phyloP scores from a whole-genome alignment of 257 asterid genomes.

The Solanum megistacrolobum region DNA sequence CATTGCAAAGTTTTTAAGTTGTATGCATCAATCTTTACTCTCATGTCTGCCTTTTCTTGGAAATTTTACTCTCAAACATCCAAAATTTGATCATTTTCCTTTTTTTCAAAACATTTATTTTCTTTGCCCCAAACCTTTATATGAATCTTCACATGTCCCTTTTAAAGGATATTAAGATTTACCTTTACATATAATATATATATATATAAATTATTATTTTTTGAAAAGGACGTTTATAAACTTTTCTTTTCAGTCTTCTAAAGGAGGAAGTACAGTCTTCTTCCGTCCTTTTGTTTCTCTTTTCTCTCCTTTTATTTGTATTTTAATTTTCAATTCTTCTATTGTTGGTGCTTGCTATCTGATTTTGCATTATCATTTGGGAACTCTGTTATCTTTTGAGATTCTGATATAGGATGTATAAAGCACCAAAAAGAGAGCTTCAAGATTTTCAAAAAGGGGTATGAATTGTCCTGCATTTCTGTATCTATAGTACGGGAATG shows the following conservation, averaged over 20 bases:
- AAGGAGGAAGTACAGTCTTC: neutral
- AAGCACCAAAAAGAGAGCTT: neutral
- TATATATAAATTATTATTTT: no score
- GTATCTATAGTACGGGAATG: neutral
- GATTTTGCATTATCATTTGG: neutral
- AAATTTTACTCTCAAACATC: neutral
- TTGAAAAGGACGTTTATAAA: no score
- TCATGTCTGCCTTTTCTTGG: neutral
- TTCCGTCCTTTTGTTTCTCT: neutral
- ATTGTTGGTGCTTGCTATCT: neutral
- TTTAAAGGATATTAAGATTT: no score
- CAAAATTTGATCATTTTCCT: neutral
- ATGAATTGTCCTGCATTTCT: neutral
- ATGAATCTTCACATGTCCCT: no score
- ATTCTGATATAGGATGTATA: neutral
- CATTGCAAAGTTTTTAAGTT: no score
- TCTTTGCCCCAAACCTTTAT: no score
- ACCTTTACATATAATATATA: no score
- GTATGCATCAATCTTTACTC: neutral
- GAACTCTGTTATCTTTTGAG: neutral
- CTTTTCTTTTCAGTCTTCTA: no score
- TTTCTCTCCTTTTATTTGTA: neutral
- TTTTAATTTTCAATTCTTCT: neutral
- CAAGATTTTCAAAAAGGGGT: neutral
- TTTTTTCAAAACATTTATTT: neutral